Evolutionary conservation across 495 filamentous ascomycete genomes (phyloP), one percentile per base, ranked within the genome.

Genomic region (Gamarada debralockiae): DNA sequence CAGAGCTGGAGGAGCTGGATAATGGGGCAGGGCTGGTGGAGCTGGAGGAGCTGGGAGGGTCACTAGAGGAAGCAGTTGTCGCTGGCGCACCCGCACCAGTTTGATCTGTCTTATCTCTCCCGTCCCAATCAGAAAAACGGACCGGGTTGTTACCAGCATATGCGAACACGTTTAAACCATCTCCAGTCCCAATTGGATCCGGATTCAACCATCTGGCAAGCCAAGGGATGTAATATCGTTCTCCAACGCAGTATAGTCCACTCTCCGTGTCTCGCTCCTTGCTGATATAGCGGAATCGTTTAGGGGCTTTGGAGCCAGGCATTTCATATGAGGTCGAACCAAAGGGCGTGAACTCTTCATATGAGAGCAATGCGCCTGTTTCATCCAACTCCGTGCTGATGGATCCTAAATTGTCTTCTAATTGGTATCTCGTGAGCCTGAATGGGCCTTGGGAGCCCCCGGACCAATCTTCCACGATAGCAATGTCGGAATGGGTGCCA

Each of bases 301-400:
- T 57, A 1, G 63, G 59, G 4, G 44, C 52, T n/a, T 54, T 14
- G 9, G 24, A 47, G 2, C 25, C 14, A 3, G 24, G 2, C 3
- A 58, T 54, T n/a, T 45, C 41, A 53, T 65, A 71, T 3, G 61
- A 40, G 0, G 64, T 57, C n/a, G 13, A 31, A 0, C 71, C 70
- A 55, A 53, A 74, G 1, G 71, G 60, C 0, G 50, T 58, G 51
- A 65, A 74, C 49, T 74, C 71, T 23, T 70, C 65, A 22, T 66
- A 67, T 3, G 64, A 61, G 3, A 73, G 25, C 4, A 71, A 9
- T 8, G 51, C 42, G 7, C 43, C 69, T 0, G 27, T 15, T 10
- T 63, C 56, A 51, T 70, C 69, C 0, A 67, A 37, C 48, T 71
- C 69, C 7, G 64, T 29, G 3, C 15, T 13, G 1, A 37, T 22